These are phyloP conservation scores for Helichrysum umbraculigerum DNA, from an alignment of 129 eudicot genomes.

Conservation along the genomic window DNA sequence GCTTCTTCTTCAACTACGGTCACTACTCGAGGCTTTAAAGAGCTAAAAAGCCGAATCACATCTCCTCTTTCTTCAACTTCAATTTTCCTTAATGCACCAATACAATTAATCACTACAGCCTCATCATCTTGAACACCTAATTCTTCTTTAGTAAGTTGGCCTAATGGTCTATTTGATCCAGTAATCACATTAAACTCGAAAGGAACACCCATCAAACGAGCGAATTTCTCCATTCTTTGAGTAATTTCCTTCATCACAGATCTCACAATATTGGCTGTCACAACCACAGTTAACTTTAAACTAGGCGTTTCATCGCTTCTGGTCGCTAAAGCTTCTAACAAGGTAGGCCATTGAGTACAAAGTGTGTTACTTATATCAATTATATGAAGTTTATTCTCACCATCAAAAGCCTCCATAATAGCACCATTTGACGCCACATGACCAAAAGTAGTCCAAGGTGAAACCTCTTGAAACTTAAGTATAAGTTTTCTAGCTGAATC, in stretches of 20 bases:
- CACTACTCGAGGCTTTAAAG: slow-evolving; percentile 64
- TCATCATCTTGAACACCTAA: slow-evolving; percentile 67
- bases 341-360: slow-evolving; percentile 96
- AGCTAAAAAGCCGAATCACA: slow-evolving; percentile 44
- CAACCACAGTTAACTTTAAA: slow-evolving; percentile 71
- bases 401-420: slow-evolving; percentile 80
- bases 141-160: slow-evolving; percentile 52
- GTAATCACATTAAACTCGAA: slow-evolving; percentile 64
- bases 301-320: slow-evolving; percentile 74
- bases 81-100: slow-evolving; percentile 59
- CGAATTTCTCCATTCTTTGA: slow-evolving; percentile 84
- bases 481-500: slow-evolving; percentile 64
- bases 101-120: slow-evolving; percentile 69
- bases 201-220: slow-evolving; percentile 93
- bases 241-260: slow-evolving; percentile 74
- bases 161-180: slow-evolving; percentile 39
- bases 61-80: slow-evolving; percentile 49
- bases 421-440: slow-evolving; percentile 97
- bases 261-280: slow-evolving; percentile 41
- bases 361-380: slow-evolving; percentile 84
- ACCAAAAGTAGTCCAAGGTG: slow-evolving; percentile 94
- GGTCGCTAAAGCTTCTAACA: slow-evolving; percentile 79
- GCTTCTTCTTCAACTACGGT: slow-evolving; percentile 89
- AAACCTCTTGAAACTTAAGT: slow-evolving; percentile 81
- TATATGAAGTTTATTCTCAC: slow-evolving; percentile 71